Evolutionary conservation across 176 grass and related monocot species (phyloP), one percentile per base, ranked within the genome.

Genomic region (Bromus sterilis): DNA sequence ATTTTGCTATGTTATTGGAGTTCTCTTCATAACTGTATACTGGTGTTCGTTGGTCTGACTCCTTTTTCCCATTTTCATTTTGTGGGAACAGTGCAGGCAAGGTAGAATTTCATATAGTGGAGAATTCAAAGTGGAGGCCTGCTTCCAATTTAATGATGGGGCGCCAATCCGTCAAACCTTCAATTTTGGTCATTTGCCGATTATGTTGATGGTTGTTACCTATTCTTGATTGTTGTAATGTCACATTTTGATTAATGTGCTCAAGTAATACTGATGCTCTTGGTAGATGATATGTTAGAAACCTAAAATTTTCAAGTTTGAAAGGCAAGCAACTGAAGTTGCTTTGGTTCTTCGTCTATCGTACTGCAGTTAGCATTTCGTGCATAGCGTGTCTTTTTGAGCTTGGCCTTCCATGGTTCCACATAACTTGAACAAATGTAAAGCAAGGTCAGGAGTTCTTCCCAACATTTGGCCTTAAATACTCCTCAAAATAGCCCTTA

Each of bases 121-220:
- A 10, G 94, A 88, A 69, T 92, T 97, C 55, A 94, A 79, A 86
- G 88, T 61, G 59, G 80, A 77, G 8, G 20, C 89, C 13, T 18
- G 69, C 67, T 78, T 94, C 59, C 90, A 98, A 76, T 94, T 70
- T 69, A 81, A 80, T 72, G 90, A 86, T 2, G 85, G 76, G 59
- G 48, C 90, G 51, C 16, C 66, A 58, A 79, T 94, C 58, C 90
- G 92, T 53, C 87, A 93, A 51, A 84, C 9, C 49, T 84, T 93
- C 78, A 94, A 78, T 83, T 98, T 94, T 67, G 95, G 95, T 33
- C 20, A 91, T 87, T 78, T 98, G 40, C 95, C 95, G 34, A 94
- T 98, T 80, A 98, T 98, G 95, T 78, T 98, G 80, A 98, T 85
- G 95, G 95, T 98, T 67, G 56, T 41, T 89, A 86, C 46, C 33